Evolutionary conservation across 2,329 filamentous ascomycete genomes (phyloP).

Genomic region (Fusarium pilosicola): DNA sequence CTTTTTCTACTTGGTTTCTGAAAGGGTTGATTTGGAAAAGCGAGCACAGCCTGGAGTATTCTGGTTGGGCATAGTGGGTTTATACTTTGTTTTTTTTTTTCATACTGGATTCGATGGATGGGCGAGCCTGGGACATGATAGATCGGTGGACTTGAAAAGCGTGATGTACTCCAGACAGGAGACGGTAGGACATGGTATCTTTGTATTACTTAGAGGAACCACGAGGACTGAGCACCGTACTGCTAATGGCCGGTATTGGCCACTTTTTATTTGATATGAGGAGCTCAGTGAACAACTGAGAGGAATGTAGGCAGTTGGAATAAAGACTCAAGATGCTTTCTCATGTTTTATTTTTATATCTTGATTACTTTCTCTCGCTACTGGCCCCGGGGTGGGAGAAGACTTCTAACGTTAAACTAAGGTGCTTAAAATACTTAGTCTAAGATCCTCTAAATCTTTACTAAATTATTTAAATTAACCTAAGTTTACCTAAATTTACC

Average conservation of each 20-base stretch:
- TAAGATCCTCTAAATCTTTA: no score
- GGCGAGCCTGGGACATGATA: background rate
- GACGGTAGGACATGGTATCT: background rate
- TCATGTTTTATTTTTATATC: background rate
- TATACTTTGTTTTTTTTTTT: background rate
- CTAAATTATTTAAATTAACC: no score
- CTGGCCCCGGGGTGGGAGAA: no score
- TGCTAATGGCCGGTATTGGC: background rate
- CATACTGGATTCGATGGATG: background rate
- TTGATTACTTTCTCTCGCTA: background rate
- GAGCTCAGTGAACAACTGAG: background rate
- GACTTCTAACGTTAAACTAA: no score
- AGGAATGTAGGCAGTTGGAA: background rate
- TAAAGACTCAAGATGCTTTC: background rate
- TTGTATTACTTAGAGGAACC: background rate
- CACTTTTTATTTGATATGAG: background rate
- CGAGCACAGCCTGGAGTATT: slow-evolving; percentile 41
- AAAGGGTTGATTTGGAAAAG: slow-evolving; percentile 26
- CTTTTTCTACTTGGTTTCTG: slow-evolving; percentile 6
- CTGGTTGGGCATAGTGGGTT: slow-evolving; percentile 8
- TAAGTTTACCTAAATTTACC: no score
- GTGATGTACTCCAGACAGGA: background rate
- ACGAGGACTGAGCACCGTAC: background rate
- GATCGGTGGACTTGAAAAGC: background rate
- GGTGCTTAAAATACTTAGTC: no score